Evolutionary conservation across 1,284 basidiomycete species (phyloP), one percentile per base, ranked within the genome.

Genomic region (Apiotrichum akiyoshidainum): DNA sequence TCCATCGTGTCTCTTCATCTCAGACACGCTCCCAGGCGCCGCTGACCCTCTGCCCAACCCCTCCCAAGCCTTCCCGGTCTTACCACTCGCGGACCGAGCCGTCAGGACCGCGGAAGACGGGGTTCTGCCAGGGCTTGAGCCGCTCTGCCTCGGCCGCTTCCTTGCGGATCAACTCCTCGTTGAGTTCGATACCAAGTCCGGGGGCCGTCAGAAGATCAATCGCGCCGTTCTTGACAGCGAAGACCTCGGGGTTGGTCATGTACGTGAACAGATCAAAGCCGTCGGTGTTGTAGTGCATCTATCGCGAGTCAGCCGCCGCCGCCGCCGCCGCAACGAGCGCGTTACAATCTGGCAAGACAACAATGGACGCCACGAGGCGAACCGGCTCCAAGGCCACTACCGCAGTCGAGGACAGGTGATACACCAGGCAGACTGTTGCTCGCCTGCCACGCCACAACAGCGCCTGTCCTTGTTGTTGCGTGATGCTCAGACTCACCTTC

Each of bases 221-320:
- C 62, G 83, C 81, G 1, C 87, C 87, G 40, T 85, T 79, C 57
- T 81, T 79, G 26, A 89, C 83, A 4, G 80, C 74, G 66, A 89
- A 88, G 4, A 88, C 83, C 6, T 80, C 79, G 3, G 79, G 78
- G 64, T 81, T 80, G 51, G 62, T 71, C 72, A 88, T 79, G 74
- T 78, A 80, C 2, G 86, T 89, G 70, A 85, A 83, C 16, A 89
- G 80, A 68, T 90, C 87, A 46, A 83, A 85, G 26, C 73, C 77
- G 31, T 83, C 83, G 64, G 83, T 76, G 72, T 89, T 88, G 78
- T 88, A 88, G 74, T 89, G 86, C 68, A 89, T 88, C 81, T 85
- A 7, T 31, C 7, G 4, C 26, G 26, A 31, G 26, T 31, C 7
- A 31, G 26, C 26, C 26, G 26, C 26, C 26, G 7, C 26, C 26